Base-by-base conservation (phyloP, 139 green algal genomes). In the Chlorella sp. region DNA sequence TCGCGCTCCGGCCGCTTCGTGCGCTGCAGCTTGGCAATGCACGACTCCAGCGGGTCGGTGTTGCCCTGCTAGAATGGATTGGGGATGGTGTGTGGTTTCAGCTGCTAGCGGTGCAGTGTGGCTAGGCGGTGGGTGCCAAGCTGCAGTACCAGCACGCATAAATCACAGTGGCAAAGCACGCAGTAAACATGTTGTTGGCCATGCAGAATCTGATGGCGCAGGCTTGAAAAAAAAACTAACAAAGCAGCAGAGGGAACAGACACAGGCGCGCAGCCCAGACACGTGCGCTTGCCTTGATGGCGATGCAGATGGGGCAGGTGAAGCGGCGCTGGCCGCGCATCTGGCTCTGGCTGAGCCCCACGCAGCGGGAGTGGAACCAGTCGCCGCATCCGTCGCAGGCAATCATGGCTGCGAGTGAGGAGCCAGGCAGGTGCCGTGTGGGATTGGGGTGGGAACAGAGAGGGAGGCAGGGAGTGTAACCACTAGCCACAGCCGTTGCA, bases 281-380 rank as follows among this genome's bases (percentile, higher is more conserved):
- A 60, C 2, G 2, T 15, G 2, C 32, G 1, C 69, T 28, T 55
- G 78, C 85, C 67, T 80, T 67, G 41, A 93, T 69, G 2, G 93
- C 92, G 0, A 36, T 26, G 83, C 93, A 96, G n/a, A 96, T 51
- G 18, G 93, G 93, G 85, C 94, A 96, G 20, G 73, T 62, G 86
- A 92, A 96, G 67, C 73, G 85, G 63, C 85, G 81, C 55, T 88
- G 62, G 26, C 39, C 82, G 18, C 67, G 62, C 25, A 84, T 88
- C 60, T 69, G 84, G 6, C 28, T 79, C 64, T 91, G 84, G 15
- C 67, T 91, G 15, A 97, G 11, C 32, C 91, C 90, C 28, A 92
- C 78, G 82, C 93, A 97, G n/a, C 83, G 85, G 7, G 92, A 64
- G 78, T 97, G 94, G 87, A 90, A 97, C 91, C 93, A 95, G 55